Percentiles rank a stretch among this genome's conserved stretches.
Conservation (phyloP, 2,329 filamentous ascomycete species). For the Colletotrichum salicis region DNA sequence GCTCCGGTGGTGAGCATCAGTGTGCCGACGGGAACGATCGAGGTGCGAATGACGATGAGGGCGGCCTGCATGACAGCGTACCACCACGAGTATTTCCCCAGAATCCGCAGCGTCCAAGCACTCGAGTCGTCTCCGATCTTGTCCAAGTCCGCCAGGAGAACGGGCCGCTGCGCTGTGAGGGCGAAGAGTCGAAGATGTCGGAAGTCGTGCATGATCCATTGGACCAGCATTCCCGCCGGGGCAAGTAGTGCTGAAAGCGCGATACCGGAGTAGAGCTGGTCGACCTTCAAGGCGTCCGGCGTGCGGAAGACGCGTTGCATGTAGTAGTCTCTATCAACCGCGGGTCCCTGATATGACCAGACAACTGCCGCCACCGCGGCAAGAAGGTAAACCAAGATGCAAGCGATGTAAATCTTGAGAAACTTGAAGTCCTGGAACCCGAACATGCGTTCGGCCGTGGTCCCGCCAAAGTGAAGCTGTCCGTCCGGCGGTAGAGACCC, state of each 20-base stretch:
- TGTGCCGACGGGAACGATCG: slow-evolving; percentile 20
- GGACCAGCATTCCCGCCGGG: slow-evolving; percentile 24
- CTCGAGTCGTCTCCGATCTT: slow-evolving; percentile 24
- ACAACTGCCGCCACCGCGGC: slow-evolving; percentile 9
- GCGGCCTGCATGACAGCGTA: slow-evolving; percentile 21
- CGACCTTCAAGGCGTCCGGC: slow-evolving; percentile 9
- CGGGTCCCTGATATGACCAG: slow-evolving; percentile 22
- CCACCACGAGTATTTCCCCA: slow-evolving; percentile 21
- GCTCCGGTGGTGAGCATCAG: slow-evolving; percentile 16
- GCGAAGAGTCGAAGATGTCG: slow-evolving; percentile 21
- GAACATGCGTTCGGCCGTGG: slow-evolving; percentile 25
- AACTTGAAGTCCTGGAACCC: slow-evolving; percentile 13
- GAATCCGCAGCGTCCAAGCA: slow-evolving; percentile 3
- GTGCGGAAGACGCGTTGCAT: slow-evolving; percentile 21
- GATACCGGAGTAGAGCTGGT: slow-evolving; percentile 25
- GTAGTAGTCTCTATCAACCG: not conserved
- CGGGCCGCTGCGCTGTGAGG: slow-evolving; percentile 17
- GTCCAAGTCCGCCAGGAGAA: slow-evolving; percentile 9
- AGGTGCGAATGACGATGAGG: slow-evolving; percentile 14
- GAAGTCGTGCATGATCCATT: slow-evolving; percentile 28
- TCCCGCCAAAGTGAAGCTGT: not conserved
- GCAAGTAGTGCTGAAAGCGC: slow-evolving; percentile 18
- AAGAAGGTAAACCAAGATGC: slow-evolving; percentile 5
- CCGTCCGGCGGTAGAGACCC: not conserved
- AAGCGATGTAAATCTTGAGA: slow-evolving; percentile 14